phyloP scores from a whole-genome alignment of 768 basidiomycete genomes.

The Rossbeevera mucosa region DNA sequence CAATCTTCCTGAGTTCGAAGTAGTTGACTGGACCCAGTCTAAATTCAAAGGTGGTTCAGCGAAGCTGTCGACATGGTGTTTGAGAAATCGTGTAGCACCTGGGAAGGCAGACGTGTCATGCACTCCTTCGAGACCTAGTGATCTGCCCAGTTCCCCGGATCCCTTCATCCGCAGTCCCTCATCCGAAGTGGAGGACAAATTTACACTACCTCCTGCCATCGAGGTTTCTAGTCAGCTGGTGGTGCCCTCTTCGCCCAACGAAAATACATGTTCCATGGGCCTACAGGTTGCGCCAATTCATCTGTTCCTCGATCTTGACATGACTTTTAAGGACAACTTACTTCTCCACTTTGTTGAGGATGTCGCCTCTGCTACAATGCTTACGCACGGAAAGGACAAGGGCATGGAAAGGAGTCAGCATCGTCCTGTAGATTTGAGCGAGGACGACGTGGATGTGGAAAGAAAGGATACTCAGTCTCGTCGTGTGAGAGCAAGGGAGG shows the following conservation, averaged over 20 bases:
- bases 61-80: constrained; percentile 62
- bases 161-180: constrained; percentile 19
- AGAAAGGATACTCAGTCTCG: constrained; percentile 14
- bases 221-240: constrained; percentile 13
- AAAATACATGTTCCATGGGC: constrained; percentile 15
- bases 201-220: constrained; percentile 13
- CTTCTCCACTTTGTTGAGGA: constrained; percentile 49
- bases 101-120: constrained; percentile 14
- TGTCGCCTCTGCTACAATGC: constrained; percentile 22
- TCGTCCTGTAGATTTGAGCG: constrained; percentile 3
- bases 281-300: constrained; percentile 60
- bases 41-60: constrained; percentile 39
- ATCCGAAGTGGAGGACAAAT: constrained; percentile 14
- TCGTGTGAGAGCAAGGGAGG: constrained; percentile 27
- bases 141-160: constrained; percentile 14
- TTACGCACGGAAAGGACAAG: constrained; percentile 7
- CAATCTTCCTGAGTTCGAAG: constrained; percentile 51
- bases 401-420: background rate
- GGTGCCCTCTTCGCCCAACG: background rate
- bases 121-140: constrained; percentile 15
- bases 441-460: constrained; percentile 12
- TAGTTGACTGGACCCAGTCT: constrained; percentile 59
- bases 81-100: constrained; percentile 30
- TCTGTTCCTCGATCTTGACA: constrained; percentile 65
- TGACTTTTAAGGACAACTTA: constrained; percentile 35